Base-by-base conservation (phyloP, 169 alveolate genomes). In the Eimeria maxima region DNA sequence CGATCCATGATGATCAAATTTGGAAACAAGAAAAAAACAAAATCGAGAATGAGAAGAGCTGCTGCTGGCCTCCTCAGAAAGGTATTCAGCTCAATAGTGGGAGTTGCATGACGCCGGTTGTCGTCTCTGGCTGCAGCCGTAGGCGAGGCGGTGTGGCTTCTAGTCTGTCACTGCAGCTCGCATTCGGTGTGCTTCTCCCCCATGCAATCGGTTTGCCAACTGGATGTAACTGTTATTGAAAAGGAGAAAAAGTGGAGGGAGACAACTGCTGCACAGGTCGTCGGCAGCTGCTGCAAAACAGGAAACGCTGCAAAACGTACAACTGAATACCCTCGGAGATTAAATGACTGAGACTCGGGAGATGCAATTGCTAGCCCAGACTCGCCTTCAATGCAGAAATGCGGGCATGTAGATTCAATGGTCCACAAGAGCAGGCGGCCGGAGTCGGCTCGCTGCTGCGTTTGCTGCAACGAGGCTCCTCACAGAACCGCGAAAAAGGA, bases 361-460 rank as follows among this genome's bases (percentile, higher is more conserved):
- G 3, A 33, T 5, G 14, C 42, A 33, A 38, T 13, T 33, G 18
- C 11, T 42, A 33, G 6, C 55, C 27, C n/a, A 42, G 38, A 0
- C 6, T 20, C 53, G 29, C 55, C 84, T 16, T 14, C 24, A 33
- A 33, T 42, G n/a, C 53, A 38, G 53, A 73, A 73, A 73, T 73
- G 27, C 84, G 18, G 38, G 4, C 65, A 7, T 13, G 38, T 67
- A 45, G 89, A 45, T 50, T 78, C 89, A 78, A 78, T 78, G 89
- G 89, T 45, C 89, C 89, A 78, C 69, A n/a, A 44, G 89, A 44
- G 89, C 47, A 10, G 89, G 24, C 38, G 89, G 38, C 89, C 14
- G 45, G 44, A 44, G 55, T 18, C 57, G 89, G 69, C 55, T 38
- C 89, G 89, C 69, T 45, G 89, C 69, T 45, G 1, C 3, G 69